Base-by-base conservation (phyloP, 352 stramenopile genomes). In the Pythium phragmiticola region DNA sequence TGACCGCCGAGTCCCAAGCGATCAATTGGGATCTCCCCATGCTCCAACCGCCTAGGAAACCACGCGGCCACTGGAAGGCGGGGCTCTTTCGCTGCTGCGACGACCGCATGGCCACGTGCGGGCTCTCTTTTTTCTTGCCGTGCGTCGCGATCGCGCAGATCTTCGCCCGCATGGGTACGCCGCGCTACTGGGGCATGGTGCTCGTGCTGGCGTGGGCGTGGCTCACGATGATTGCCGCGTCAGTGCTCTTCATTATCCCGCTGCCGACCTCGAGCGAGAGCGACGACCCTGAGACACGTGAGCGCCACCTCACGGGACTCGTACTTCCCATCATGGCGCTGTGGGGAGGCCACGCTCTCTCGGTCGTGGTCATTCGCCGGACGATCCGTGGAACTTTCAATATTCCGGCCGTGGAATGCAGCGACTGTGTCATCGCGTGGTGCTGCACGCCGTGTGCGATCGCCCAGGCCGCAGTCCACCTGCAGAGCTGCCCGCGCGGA, bases 71-170 rank as follows among this genome's bases (percentile, higher is more conserved):
- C 2, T 76, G 69, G 69, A 57, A 23, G 1, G 48, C 59, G 6
- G 63, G 62, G 1, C 34, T 80, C 3, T 80, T 60, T 52, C 51
- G 60, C 14, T 77, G 70, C 60, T 72, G 56, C 39, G 57, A 72
- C 54, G 14, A 63, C 43, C 62, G 55, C 46, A 51, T 72, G 23
- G 67, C 73, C 13, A 80, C 77, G 59, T 67, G 65, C 47, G 34
- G 19, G 16, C 59, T 77, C 61, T 34, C 68, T 13, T 69, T 21
- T 16, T 68, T 62, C 48, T 74, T 50, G 9, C 70, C 73, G 50
- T 80, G 56, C 60, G 50, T 80, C 17, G 45, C 70, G 21, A 30
- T 80, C 5, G 70, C 70, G 0, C 73, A 80, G 26, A 60, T 75
- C 37, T 64, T 60, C n/a, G 52, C 49, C 17, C 68, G 68, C 37